phyloP scores from a whole-genome alignment of 768 basidiomycete species.

The Podaxis mareebaensis region DNA sequence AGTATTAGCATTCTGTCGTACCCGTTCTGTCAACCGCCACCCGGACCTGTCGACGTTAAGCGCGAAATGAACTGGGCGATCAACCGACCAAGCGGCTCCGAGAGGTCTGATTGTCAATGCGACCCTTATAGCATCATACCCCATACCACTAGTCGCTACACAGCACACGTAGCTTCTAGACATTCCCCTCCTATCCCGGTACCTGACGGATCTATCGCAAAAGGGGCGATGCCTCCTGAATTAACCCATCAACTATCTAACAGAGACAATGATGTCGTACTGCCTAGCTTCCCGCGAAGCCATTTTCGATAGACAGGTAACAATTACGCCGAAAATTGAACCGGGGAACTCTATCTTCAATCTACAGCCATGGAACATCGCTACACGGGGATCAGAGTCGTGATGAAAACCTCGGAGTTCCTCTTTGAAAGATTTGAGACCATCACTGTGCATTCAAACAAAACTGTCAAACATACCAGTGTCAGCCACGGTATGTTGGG shows the following conservation, averaged over 20 bases:
- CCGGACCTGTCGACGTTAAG: neutral
- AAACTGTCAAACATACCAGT: too few relatives aligned
- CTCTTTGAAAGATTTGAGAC: neutral
- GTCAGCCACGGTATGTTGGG: too few relatives aligned
- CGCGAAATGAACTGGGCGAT: neutral
- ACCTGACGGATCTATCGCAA: neutral
- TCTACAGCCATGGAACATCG: neutral
- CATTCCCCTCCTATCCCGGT: neutral
- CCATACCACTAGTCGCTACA: neutral
- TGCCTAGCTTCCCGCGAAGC: conserved; percentile 1
- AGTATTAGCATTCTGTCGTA: neutral
- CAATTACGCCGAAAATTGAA: neutral
- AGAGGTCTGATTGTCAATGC: neutral
- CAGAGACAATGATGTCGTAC: neutral
- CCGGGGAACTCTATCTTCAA: neutral
- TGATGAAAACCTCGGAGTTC: neutral
- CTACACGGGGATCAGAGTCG: neutral
- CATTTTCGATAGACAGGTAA: neutral
- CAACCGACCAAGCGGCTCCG: neutral
- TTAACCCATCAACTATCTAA: neutral
- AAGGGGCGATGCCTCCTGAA: neutral
- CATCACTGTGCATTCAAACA: neutral
- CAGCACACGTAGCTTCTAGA: neutral
- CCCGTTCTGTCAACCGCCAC: neutral
- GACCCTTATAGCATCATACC: neutral